Base-by-base conservation (phyloP, 495 filamentous ascomycete species). In the Lasiosphaeria hispida region DNA sequence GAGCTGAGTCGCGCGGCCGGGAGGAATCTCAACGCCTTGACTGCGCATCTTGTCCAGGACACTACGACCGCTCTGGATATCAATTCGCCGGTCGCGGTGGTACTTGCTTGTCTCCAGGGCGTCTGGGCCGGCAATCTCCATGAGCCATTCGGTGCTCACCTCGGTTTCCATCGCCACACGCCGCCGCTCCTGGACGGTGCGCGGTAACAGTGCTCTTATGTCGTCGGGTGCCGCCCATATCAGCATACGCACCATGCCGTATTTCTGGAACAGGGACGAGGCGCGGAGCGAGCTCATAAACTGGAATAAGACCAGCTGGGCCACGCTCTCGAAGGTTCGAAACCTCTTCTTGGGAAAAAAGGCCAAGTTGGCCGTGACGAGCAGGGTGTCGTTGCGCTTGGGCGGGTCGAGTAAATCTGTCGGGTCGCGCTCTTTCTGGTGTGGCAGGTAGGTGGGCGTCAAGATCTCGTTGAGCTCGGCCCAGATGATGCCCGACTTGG, bases 161-260 rank as follows among this genome's bases (percentile, higher is more conserved):
- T 92, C 87, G 7, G 80, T 74, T 13, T 83, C 65, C 1, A 90
- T 53, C 1, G 84, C 67, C 7, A 75, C 47, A 44, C 85, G 85
- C 40, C 63, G 75, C 43, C 87, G 81, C 3, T 74, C 67, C 14
- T 64, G 67, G 2, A 86, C 53, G 2, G 65, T 72, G 30, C 80
- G 80, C 0, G 91, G 89, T 17, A 78, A 9, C 0, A 75, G 5
- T 4, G 86, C 37, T 6, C 80, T 40, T 45, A 77, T 81, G 18
- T 89, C 86, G 0, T 69, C 59, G 34, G 80, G 66, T 0, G 72
- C 66, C 5, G 81, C 48, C 80, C 88, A 87, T 30, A 88, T 60
- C 3, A 96, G 73, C 72, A 92, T 82, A 50, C 91, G 82, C 7
- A 93, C 85, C 7, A 82, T 79, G 8, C 91, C 86, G 59, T 84